A percentile compares a stretch with the other conserved stretches of the same genome.
These are phyloP conservation scores for Phaseolus coccineus DNA, from an alignment of 331 rosid genomes.

Conservation along the genomic window DNA sequence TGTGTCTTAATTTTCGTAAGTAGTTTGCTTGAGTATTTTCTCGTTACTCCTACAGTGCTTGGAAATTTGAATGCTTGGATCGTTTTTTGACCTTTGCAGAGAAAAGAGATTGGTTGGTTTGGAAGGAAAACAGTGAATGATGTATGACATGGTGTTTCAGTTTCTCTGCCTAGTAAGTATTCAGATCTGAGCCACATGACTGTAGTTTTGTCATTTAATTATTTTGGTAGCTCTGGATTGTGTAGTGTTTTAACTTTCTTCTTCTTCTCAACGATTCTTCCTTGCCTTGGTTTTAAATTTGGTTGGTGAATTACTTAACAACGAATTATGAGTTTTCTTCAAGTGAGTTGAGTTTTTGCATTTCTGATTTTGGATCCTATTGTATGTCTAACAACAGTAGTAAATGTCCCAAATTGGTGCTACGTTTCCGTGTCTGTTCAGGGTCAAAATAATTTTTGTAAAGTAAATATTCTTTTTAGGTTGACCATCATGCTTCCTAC, in stretches of 20 bases:
- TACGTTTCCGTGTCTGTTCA: conserved; percentile 35
- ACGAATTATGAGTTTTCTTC: conserved; percentile 29
- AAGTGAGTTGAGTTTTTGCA: conserved; percentile 19
- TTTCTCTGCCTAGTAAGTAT: conserved; percentile 61
- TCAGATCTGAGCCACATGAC: conserved; percentile 71
- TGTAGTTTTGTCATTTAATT: conserved; percentile 18
- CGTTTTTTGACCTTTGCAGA: conserved; percentile 40
- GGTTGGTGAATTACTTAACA: conserved; percentile 16
- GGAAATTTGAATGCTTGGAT: conserved; percentile 41
- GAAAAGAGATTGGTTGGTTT: conserved; percentile 55
- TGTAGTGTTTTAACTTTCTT: neutral
- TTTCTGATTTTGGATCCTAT: conserved; percentile 30
- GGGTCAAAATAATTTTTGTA: conserved; percentile 36
- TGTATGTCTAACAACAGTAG: conserved; percentile 34
- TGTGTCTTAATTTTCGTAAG: neutral
- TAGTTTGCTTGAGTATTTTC: conserved; percentile 42
- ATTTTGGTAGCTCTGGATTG: conserved; percentile 23
- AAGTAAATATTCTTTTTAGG: conserved; percentile 44
- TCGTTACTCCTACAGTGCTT: conserved; percentile 36
- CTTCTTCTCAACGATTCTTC: conserved; percentile 4
- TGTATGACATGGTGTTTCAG: conserved; percentile 51
- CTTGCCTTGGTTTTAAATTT: conserved; percentile 32
- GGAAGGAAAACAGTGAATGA: conserved; percentile 57
- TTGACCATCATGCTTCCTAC: conserved; percentile 43
- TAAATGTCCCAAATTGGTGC: conserved; percentile 31